Evolutionary conservation across 345 rosid genomes (phyloP).

Genomic region (Eucalyptus tenuipes): DNA sequence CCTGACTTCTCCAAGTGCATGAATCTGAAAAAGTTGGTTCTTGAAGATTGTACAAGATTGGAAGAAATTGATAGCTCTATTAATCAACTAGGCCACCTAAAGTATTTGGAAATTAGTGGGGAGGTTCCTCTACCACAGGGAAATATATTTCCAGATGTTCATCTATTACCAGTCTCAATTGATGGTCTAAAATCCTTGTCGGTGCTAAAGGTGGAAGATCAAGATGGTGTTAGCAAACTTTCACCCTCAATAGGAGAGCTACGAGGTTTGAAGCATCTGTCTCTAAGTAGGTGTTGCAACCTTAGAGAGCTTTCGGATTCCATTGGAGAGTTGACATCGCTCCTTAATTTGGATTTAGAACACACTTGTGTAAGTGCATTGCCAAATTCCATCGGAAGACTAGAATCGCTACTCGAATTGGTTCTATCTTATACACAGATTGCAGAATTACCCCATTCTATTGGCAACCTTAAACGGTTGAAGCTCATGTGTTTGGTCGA

Average conservation of each 20-base stretch:
- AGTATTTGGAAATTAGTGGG: accelerated
- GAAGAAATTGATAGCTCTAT: background rate
- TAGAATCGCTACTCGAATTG: background rate
- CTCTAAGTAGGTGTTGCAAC: accelerated
- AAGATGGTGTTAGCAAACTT: accelerated
- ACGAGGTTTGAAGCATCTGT: accelerated
- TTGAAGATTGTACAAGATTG: accelerated
- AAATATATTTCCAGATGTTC: accelerated
- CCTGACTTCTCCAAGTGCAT: background rate
- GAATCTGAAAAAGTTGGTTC: background rate
- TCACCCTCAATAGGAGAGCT: background rate
- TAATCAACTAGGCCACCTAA: accelerated
- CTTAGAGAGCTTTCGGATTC: background rate
- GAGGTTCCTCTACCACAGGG: accelerated
- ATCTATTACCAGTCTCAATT: accelerated
- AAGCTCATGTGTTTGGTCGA: accelerated
- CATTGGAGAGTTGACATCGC: background rate
- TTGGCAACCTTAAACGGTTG: background rate
- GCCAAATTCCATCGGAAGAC: background rate
- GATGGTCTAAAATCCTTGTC: background rate
- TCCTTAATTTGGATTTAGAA: background rate
- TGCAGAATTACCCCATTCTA: background rate
- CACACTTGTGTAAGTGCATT: accelerated
- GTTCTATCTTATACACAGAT: accelerated
- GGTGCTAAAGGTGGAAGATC: background rate